Evolutionary conservation across 805 yeast genomes (phyloP).

Genomic region (Saccharomycopsis sp.): DNA sequence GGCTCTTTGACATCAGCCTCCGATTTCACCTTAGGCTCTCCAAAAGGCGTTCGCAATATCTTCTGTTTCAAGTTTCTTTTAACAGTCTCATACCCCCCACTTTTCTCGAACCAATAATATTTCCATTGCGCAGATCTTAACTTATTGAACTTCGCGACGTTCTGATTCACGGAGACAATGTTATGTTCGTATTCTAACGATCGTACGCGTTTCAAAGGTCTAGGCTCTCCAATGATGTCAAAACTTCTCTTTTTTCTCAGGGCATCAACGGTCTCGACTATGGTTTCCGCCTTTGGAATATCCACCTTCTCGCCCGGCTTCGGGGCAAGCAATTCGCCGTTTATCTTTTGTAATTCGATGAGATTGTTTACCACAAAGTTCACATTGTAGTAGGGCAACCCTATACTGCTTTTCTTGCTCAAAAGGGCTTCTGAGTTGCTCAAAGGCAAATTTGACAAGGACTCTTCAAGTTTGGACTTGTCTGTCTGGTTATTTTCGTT

Average conservation of each 20-base stretch:
- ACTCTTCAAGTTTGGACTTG: slow-evolving; percentile 14
- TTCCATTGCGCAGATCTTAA: slow-evolving; percentile 17
- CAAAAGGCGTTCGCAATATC: neutral
- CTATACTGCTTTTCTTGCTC: slow-evolving; percentile 10
- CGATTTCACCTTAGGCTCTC: neutral
- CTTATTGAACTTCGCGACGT: slow-evolving; percentile 6
- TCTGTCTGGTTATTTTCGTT: slow-evolving; percentile 8
- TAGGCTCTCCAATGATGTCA: neutral
- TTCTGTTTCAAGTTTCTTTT: slow-evolving; percentile 13
- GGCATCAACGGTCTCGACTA: neutral
- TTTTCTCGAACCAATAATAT: slow-evolving; percentile 19
- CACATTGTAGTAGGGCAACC: slow-evolving; percentile 9
- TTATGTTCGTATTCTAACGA: slow-evolving; percentile 18
- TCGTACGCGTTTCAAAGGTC: slow-evolving; percentile 11
- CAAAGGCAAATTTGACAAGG: slow-evolving; percentile 9
- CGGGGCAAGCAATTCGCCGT: neutral
- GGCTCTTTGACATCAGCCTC: neutral
- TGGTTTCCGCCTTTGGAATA: neutral
- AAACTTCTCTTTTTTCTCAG: neutral
- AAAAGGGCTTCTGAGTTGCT: neutral
- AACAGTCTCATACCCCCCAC: slow-evolving; percentile 16
- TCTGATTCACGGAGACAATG: slow-evolving; percentile 17
- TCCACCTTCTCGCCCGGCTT: neutral
- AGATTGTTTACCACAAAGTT: slow-evolving; percentile 7
- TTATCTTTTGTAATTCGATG: slow-evolving; percentile 1